Percentiles rank a stretch among this genome's conserved stretches.
These are phyloP conservation scores for Botrytis medusae DNA, from an alignment of 2,329 filamentous ascomycete genomes.

Conservation along the genomic window DNA sequence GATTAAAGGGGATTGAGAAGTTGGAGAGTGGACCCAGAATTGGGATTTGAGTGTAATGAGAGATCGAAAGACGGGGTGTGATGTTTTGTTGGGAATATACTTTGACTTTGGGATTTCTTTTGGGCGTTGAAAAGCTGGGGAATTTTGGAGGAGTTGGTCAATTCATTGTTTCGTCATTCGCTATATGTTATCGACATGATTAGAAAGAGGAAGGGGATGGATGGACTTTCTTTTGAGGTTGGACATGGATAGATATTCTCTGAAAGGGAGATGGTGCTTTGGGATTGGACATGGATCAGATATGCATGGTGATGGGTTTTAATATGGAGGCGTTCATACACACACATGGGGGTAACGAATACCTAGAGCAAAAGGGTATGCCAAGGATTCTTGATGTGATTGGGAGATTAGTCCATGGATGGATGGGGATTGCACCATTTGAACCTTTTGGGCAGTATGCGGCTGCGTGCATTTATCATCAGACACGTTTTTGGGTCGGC, in stretches of 20 bases:
- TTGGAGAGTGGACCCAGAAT: slow-evolving; percentile 8
- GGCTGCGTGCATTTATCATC: neutral
- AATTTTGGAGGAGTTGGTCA: neutral
- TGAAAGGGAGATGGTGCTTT: neutral
- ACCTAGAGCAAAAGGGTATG: neutral
- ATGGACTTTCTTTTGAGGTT: neutral
- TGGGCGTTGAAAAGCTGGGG: neutral
- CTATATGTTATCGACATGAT: neutral
- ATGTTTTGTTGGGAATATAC: neutral
- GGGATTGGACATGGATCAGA: neutral
- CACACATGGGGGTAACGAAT: neutral
- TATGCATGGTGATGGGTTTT: neutral
- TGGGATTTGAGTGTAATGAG: neutral
- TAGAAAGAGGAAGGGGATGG: neutral
- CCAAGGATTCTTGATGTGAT: neutral
- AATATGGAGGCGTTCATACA: neutral
- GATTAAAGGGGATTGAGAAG: slow-evolving; percentile 54
- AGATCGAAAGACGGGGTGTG: too few relatives aligned
- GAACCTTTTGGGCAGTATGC: neutral
- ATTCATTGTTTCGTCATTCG: neutral
- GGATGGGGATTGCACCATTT: neutral
- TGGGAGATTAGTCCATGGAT: neutral
- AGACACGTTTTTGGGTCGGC: neutral
- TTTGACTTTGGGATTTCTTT: neutral
- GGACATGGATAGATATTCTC: slow-evolving; percentile 8